A percentile compares a stretch with the other conserved stretches of the same genome.
phyloP scores from a whole-genome alignment of 73 alveolate species.

The Paramecium biaurelia region DNA sequence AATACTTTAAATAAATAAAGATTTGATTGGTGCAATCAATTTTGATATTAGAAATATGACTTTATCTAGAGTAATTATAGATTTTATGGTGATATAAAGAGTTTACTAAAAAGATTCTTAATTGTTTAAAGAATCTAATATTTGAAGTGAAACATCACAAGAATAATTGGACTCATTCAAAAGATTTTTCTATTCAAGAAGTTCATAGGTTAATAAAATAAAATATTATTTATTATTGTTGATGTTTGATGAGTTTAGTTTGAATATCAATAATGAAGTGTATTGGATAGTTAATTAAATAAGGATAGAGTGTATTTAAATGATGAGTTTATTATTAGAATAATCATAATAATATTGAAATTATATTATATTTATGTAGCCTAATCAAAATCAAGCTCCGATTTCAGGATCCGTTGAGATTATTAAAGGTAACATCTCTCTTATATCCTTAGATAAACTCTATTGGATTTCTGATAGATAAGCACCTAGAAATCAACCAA shows the following conservation, averaged over 20 bases:
- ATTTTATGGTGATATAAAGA: not conserved
- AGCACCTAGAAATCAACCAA: conserved; percentile 80
- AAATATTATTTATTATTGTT: not conserved
- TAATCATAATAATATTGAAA: not conserved
- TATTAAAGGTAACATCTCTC: conserved; percentile 37
- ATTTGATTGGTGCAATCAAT: not conserved
- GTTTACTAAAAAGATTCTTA: not conserved
- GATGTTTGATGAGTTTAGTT: not conserved
- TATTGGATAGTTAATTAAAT: not conserved
- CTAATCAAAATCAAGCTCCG: not conserved
- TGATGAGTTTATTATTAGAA: not conserved
- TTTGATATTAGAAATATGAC: not conserved
- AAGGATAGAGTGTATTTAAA: conserved; percentile 13
- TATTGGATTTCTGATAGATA: conserved; percentile 84
- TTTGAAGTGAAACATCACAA: not conserved
- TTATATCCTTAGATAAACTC: conserved; percentile 65
- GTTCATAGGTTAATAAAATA: not conserved
- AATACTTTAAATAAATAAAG: not conserved
- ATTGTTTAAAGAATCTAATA: not conserved
- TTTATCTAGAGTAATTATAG: not conserved
- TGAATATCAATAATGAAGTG: not conserved
- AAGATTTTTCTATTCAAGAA: not conserved
- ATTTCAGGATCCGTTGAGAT: conserved; percentile 61
- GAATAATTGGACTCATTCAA: conserved; percentile 35
- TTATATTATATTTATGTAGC: not conserved